Base-by-base conservation (phyloP, 2,329 filamentous ascomycete genomes). In the Penicillium concentricum region DNA sequence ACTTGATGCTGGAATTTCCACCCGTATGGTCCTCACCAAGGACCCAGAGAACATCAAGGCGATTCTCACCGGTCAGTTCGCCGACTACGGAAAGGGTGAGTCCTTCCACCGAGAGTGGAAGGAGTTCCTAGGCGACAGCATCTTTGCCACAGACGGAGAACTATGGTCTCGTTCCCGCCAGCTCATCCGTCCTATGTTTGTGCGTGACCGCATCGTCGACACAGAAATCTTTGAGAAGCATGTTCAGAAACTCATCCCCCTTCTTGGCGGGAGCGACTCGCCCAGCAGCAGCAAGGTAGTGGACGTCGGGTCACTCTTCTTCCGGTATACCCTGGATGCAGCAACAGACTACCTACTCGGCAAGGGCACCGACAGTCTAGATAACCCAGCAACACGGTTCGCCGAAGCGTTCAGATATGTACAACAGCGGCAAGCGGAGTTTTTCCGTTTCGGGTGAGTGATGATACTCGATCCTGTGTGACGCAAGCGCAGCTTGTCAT, bases 41-140 rank as follows among this genome's bases (percentile, higher is more conserved):
- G 91, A 96, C 64, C 89, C 89, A 0, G 91, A 95, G 68, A 96
- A 96, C 70, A 89, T 96, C 78, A 96, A 96, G 73, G 90, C 92
- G 6, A 82, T 97, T 22, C 80, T 97, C n/a, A 90, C 92, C 0
- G 89, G 88, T 1, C 91, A 96, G 69, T 97, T 97, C 69, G 76
- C 77, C 39, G 90, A 96, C 69, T 97, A 87, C 69, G 92, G 92
- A 61, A 96, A 96, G 75, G 92, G 92, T 9, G 65, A 74, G 50
- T 34, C 67, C 22, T 96, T 96, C 76, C 87, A 92, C 66, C 65
- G 74, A 9, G 87, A 92, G 50, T 95, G 89, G 88, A 81, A 84
- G 56, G 84, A 86, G 15, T 95, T 96, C 64, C 78, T 96, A 20
- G 92, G 92, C n/a, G 87, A 95, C 70, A 87, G 87, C 76, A 91